Evolutionary conservation across 73 alveolate species (phyloP).

Genomic region (Paramecium tetraurelia): DNA sequence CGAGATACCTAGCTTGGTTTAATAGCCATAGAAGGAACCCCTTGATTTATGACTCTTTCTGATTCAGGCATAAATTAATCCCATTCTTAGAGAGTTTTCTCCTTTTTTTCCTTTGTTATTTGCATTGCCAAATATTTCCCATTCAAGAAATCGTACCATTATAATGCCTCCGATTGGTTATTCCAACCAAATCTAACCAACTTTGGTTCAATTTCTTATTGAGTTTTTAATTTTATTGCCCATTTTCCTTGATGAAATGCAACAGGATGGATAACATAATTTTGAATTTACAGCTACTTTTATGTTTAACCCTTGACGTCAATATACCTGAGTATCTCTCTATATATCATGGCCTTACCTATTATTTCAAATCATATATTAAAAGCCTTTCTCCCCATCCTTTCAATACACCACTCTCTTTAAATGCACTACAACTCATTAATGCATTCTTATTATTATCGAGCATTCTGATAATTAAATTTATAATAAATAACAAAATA

Average conservation of each 20-base stretch:
- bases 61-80: not conserved
- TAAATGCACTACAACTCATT: constrained; percentile 19
- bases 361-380: not conserved
- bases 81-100: not conserved
- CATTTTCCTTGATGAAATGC: constrained; percentile 8
- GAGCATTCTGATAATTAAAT: not conserved
- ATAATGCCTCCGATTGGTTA: not conserved
- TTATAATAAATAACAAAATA: not conserved
- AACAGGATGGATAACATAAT: not conserved
- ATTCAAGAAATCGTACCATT: constrained; percentile 14
- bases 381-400: constrained; percentile 7
- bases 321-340: not conserved
- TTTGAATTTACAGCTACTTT: not conserved
- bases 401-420: constrained; percentile 32
- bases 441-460: not conserved
- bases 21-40: not conserved
- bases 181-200: constrained; percentile 31
- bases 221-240: constrained; percentile 7
- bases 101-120: not conserved
- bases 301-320: constrained; percentile 6
- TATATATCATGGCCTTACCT: not conserved
- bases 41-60: not conserved
- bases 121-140: not conserved
- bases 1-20: not conserved
- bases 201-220: not conserved